These are phyloP conservation scores for Discostella pseudostelligera DNA, from an alignment of 108 stramenopile species.

Conservation along the genomic window DNA sequence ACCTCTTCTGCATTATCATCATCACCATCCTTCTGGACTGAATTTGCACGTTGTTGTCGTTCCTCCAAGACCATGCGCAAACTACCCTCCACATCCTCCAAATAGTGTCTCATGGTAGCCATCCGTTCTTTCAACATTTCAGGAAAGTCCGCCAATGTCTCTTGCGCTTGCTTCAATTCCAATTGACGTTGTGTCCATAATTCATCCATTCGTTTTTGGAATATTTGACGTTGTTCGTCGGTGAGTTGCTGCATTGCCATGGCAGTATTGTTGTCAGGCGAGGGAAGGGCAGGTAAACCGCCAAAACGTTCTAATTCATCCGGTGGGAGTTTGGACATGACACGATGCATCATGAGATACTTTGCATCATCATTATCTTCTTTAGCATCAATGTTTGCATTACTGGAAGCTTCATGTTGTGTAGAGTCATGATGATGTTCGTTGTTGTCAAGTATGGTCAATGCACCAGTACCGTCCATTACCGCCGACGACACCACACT, in stretches of 20 bases:
- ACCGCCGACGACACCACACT: constrained; percentile 3
- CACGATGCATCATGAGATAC: constrained; percentile 85
- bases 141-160: constrained; percentile 62
- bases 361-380: constrained; percentile 41
- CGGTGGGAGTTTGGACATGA: constrained; percentile 64
- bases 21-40: constrained; percentile 19
- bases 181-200: constrained; percentile 85
- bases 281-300: constrained; percentile 49
- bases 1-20: constrained; percentile 1
- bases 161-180: constrained; percentile 58
- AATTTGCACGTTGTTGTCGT: constrained; percentile 17
- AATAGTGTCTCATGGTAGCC: constrained; percentile 50
- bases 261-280: constrained; percentile 1
- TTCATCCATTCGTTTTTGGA: constrained; percentile 65
- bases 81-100: constrained; percentile 42
- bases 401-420: no score
- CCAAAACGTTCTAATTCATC: constrained; percentile 78
- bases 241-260: constrained; percentile 10
- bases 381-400: not conserved
- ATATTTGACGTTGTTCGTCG: constrained; percentile 37
- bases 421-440: no score
- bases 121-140: constrained; percentile 65
- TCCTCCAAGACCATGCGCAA: constrained; percentile 16
- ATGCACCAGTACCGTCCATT: constrained; percentile 10
- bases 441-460: constrained; percentile 6